Base-by-base conservation (phyloP, 495 filamentous ascomycete species). In the Penicillium daleae region DNA sequence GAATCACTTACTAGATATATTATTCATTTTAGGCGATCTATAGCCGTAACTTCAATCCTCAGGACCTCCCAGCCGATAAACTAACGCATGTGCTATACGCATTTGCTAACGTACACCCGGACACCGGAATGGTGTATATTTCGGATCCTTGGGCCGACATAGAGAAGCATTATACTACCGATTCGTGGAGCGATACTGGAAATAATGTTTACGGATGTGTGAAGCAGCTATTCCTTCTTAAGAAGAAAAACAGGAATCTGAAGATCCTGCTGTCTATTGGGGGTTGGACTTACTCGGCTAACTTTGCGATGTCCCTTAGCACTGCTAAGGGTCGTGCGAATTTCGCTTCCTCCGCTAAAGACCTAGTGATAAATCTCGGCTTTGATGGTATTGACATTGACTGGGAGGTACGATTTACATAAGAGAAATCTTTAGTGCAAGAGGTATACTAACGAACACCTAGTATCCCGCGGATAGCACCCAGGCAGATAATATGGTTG, bases 21-120 rank as follows among this genome's bases (percentile, higher is more conserved):
- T 6, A 21, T 21, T 21, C 42, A 46, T 46, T 27, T 19, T 78
- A 90, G 89, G 87, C 83, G 37, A 90, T 92, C 57, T 92, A 92
- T 66, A 88, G 78, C 54, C 81, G 91, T 57, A 82, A 91, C 62
- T 89, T 90, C 74, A 81, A 85, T 31, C 90, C 91, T 1, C 88
- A 93, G 59, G 83, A 93, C 66, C 82, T 97, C 12, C 89, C 91
- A 2, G 83, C 82, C 7, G 82, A 89, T 22, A 86, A 89, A 39
- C 80, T 97, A n/a, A 97, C 92, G 0, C 92, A 97, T 71, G 78
- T 96, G 15, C 83, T 96, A 31, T 97, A 95, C 68, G 83, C 91
- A 24, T 95, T 95, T 72, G 89, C 88, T 54, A 89, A 92, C 65
- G 80, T 92, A 50, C 80, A 74, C 12, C 70, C 84, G 0, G 80